Conservation (phyloP, 345 rosid species). For the Pistacia integerrima region DNA sequence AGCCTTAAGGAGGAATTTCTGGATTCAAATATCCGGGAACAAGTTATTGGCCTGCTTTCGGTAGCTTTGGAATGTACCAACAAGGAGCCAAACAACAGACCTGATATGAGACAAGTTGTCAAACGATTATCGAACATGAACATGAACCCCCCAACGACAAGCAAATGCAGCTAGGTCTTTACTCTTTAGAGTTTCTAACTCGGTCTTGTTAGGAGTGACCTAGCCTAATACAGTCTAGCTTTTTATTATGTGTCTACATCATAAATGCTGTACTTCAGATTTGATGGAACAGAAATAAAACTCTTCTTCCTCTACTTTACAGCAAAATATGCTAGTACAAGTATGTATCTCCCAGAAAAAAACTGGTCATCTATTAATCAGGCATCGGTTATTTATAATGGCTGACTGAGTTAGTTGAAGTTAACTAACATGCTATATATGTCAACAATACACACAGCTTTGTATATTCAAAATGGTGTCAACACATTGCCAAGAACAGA, state of each 20-base stretch:
- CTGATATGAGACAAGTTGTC: constrained; percentile 72
- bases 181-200: background rate
- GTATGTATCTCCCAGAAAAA: too few species aligned
- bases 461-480: background rate
- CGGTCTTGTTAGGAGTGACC: background rate
- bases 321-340: too few species aligned
- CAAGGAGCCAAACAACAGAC: constrained; percentile 57
- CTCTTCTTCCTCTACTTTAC: background rate
- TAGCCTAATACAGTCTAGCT: background rate
- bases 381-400: too few species aligned
- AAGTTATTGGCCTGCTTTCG: constrained; percentile 44
- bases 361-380: too few species aligned
- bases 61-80: constrained; percentile 67
- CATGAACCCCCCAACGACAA: background rate
- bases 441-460: background rate
- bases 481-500: background rate
- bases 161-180: background rate
- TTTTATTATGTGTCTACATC: background rate
- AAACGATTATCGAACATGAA: constrained; percentile 41
- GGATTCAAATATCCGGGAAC: constrained; percentile 51
- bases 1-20: constrained; percentile 48
- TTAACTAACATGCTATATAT: too few species aligned
- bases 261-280: background rate
- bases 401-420: too few species aligned
- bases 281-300: background rate